These are phyloP conservation scores for Cinnamomum micranthum DNA, from an alignment of 164 flowering plant genomes.

Conservation along the genomic window DNA sequence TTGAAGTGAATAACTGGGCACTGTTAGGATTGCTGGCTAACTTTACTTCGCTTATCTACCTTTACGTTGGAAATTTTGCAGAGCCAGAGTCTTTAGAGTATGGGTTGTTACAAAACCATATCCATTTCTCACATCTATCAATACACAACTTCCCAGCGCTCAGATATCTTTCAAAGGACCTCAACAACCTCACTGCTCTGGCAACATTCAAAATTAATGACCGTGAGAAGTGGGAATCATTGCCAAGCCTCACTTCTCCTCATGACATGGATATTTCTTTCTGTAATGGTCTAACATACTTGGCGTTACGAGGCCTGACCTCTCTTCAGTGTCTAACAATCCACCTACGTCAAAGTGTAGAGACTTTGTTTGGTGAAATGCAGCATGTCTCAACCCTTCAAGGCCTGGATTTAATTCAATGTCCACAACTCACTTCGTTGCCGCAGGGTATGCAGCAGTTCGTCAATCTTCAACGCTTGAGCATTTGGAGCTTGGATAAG, in stretches of 20 bases:
- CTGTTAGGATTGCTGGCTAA: background rate
- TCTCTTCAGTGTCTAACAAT: background rate
- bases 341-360: background rate
- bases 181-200: conserved; percentile 5
- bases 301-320: background rate
- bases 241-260: background rate
- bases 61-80: background rate
- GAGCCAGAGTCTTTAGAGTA: conserved; percentile 3
- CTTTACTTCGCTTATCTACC: background rate
- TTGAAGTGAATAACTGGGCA: background rate
- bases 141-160: conserved; percentile 1
- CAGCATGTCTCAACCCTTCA: too few relatives aligned
- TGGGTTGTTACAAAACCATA: conserved; percentile 6
- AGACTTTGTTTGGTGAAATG: background rate
- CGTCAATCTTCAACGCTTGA: background rate
- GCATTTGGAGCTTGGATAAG: background rate
- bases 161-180: conserved; percentile 5
- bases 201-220: background rate
- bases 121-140: background rate
- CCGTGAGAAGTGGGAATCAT: background rate
- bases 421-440: background rate
- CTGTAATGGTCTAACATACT: too few relatives aligned
- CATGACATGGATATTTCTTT: too few relatives aligned
- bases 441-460: conserved; percentile 4
- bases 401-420: background rate